These are phyloP conservation scores for Cinnamomum micranthum DNA, from an alignment of 164 flowering plant species.

Conservation along the genomic window DNA sequence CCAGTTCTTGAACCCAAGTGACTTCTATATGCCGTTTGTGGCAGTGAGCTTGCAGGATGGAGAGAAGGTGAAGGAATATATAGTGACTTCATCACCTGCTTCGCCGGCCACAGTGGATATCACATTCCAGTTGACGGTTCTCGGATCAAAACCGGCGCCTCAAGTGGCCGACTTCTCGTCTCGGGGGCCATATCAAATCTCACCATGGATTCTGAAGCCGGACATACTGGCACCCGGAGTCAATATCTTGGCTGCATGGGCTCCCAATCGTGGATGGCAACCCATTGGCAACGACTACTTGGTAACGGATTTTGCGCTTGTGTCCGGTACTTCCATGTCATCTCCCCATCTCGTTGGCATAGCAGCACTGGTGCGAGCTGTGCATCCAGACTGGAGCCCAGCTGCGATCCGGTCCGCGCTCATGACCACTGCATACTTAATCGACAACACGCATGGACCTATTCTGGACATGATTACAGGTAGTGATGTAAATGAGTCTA, in stretches of 20 bases:
- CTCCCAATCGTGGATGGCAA: slow-evolving; percentile 14
- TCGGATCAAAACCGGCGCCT: slow-evolving; percentile 33
- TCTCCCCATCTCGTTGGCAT: slow-evolving; percentile 31
- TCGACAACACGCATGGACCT: slow-evolving; percentile 15
- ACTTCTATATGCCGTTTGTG: slow-evolving; percentile 23
- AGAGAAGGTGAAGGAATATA: slow-evolving; percentile 16
- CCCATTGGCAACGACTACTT: slow-evolving; percentile 15
- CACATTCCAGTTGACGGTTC: slow-evolving; percentile 21
- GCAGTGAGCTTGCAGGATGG: slow-evolving; percentile 18
- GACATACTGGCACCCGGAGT: slow-evolving; percentile 39
- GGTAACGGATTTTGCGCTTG: slow-evolving; percentile 21
- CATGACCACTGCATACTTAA: slow-evolving; percentile 35
- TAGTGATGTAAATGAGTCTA: no score
- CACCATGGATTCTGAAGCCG: slow-evolving; percentile 34
- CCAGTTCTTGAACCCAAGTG: slow-evolving; percentile 3
- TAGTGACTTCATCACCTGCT: slow-evolving; percentile 2
- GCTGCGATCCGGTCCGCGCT: slow-evolving; percentile 41
- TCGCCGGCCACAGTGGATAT: slow-evolving; percentile 15
- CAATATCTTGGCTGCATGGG: slow-evolving; percentile 33
- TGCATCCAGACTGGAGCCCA: slow-evolving; percentile 34
- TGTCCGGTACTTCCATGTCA: slow-evolving; percentile 42
- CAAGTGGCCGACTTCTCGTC: slow-evolving; percentile 35
- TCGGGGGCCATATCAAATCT: slow-evolving; percentile 20
- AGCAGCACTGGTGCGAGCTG: slow-evolving; percentile 31
- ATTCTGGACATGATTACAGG: slow-evolving; percentile 16